Base-by-base conservation (phyloP, 2,329 filamentous ascomycete genomes). In the Claviceps sp. region DNA sequence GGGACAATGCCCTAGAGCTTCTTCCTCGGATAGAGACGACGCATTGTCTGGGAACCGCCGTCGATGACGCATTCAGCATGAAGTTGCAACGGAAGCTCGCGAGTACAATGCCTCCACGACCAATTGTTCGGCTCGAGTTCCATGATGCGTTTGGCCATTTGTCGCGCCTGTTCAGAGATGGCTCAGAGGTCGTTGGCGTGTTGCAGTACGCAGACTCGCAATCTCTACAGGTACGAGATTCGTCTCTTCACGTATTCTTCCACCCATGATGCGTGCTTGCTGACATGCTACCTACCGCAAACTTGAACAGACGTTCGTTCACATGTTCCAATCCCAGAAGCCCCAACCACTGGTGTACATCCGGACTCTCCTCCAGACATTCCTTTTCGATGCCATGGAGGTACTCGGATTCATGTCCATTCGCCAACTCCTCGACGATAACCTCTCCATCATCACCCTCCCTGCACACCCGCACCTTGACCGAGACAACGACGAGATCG, bases 71-170 rank as follows among this genome's bases (percentile, higher is more conserved):
- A 0, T 97, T 96, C 65, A 96, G 89, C 60, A 80, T 81, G 24
- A 95, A 95, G 63, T 77, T 97, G 40, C 93, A 98, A 64, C 80
- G 90, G n/a, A 85, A 85, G 56, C 74, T 98, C 37, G 90, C 93
- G 1, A 96, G 89, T 59, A 96, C 89, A 0, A 90, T 96, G 60
- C 93, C 93, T 4, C 93, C 93, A 7, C 80, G 91, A 8, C 90
- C 91, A 0, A 91, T 96, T 59, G 87, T 96, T 11, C 77, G 88
- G 50, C 72, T 90, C 2, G 80, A 78, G 26, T 85, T 87, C 58
- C 78, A 83, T 14, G 82, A 88, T 60, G 86, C 89, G 0, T 78
- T 85, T 56, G 70, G 70, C 19, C 83, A 87, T 58, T 74, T 96
- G 56, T 76, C 76, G 52, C 79, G 81, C 45, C 69, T 96, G 30